These are phyloP conservation scores for Withania somnifera DNA, from an alignment of 305 asterid genomes.

Conservation along the genomic window DNA sequence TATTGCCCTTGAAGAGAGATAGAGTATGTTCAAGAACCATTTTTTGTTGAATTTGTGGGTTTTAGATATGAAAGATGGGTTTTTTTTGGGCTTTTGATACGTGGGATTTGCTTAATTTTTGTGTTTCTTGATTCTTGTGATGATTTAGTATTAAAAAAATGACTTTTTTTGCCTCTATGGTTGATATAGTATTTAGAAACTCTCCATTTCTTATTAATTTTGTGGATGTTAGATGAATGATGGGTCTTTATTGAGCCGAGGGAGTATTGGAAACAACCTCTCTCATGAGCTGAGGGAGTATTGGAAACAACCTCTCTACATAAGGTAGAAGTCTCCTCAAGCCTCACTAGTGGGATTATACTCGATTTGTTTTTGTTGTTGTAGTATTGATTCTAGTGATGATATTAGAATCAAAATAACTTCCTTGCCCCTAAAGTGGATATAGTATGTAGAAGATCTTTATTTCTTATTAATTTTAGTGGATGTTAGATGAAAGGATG, in stretches of 20 bases:
- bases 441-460: not conserved
- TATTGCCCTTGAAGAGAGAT: conserved; percentile 73
- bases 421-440: not conserved
- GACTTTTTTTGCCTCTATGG: not conserved
- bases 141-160: not conserved
- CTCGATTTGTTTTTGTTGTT: too few relatives aligned
- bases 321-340: too few relatives aligned
- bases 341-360: too few relatives aligned
- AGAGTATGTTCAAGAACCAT: conserved; percentile 38
- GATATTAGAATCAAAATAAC: not conserved
- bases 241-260: not conserved
- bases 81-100: too few relatives aligned
- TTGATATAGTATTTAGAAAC: not conserved
- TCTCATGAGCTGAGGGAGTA: too few relatives aligned
- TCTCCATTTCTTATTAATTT: not conserved
- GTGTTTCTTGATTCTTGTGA: not conserved
- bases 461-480: not conserved
- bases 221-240: not conserved
- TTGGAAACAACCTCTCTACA: too few relatives aligned
- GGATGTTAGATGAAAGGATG: not conserved
- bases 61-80: not conserved
- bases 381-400: not conserved
- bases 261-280: too few relatives aligned
- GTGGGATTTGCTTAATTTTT: not conserved
- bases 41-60: not conserved